Evolutionary conservation across 2,329 filamentous ascomycete species (phyloP).

Genomic region (Xylaria multiplex): DNA sequence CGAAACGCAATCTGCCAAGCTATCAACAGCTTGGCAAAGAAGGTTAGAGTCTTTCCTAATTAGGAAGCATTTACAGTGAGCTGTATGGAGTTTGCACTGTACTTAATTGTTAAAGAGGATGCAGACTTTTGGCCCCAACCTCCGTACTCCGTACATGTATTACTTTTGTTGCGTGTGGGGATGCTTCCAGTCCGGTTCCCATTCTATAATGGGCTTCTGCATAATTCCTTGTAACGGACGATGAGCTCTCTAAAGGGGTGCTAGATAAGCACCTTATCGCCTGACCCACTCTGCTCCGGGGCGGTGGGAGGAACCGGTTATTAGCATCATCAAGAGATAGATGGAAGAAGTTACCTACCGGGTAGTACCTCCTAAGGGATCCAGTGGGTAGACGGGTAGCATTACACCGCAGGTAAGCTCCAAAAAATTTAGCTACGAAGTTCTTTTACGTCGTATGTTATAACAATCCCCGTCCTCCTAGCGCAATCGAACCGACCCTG

Average conservation of each 20-base stretch:
- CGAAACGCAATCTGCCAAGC: too few relatives aligned
- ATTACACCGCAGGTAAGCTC: background rate
- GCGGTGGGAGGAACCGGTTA: background rate
- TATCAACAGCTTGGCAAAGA: too few relatives aligned
- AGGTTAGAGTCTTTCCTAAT: too few relatives aligned
- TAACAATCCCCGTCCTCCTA: background rate
- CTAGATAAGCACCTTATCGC: background rate
- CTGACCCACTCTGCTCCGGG: background rate
- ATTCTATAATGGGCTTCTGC: background rate
- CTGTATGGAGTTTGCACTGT: too few relatives aligned
- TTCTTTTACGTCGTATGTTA: background rate
- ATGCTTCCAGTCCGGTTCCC: too few relatives aligned
- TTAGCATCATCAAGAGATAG: background rate
- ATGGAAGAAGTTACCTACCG: too few relatives aligned
- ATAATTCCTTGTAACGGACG: background rate
- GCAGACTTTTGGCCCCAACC: too few relatives aligned
- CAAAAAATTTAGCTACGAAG: slow-evolving; percentile 13
- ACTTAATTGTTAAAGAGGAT: too few relatives aligned
- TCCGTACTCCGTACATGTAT: too few relatives aligned
- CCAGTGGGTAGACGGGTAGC: too few relatives aligned
- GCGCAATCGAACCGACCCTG: background rate
- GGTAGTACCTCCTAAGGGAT: background rate
- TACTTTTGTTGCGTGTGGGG: too few relatives aligned
- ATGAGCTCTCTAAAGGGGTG: background rate
- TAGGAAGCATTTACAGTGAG: too few relatives aligned